Evolutionary conservation across 2,329 filamentous ascomycete genomes (phyloP).

Genomic region (Akanthomyces dipterigenus): DNA sequence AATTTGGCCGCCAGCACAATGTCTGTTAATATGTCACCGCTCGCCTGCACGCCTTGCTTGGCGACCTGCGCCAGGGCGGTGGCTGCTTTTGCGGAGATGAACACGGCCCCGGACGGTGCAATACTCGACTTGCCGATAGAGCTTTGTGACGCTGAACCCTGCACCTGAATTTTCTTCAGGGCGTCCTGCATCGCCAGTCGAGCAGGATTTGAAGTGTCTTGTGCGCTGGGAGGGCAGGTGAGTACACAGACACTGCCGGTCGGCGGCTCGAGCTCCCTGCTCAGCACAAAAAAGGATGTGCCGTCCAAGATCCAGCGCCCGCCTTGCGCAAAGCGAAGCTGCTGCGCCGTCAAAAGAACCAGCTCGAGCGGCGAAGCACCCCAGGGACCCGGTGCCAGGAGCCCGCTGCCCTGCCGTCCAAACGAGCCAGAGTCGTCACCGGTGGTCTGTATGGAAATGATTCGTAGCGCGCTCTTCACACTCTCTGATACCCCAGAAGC

Average conservation of each 20-base stretch:
- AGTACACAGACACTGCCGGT: background rate
- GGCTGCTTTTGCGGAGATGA: background rate
- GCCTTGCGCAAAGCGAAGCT: background rate
- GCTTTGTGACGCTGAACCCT: background rate
- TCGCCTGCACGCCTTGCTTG: background rate
- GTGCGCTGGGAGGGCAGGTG: background rate
- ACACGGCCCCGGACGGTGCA: background rate
- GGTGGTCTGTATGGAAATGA: background rate
- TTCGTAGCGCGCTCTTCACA: background rate
- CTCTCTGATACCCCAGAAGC: background rate
- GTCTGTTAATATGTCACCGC: background rate
- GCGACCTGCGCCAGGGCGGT: background rate
- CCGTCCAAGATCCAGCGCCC: background rate
- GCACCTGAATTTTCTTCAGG: background rate
- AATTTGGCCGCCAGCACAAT: background rate
- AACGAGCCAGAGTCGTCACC: background rate
- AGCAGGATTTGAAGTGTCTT: background rate
- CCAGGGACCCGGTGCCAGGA: background rate
- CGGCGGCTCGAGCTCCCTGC: background rate
- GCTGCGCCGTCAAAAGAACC: background rate
- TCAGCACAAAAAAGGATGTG: background rate
- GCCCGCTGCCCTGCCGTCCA: background rate
- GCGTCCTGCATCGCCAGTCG: background rate
- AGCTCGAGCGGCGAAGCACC: constrained; percentile 4
- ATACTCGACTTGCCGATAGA: background rate